Base-by-base conservation (phyloP, 495 filamentous ascomycete species). In the Penicillium egyptiacum region DNA sequence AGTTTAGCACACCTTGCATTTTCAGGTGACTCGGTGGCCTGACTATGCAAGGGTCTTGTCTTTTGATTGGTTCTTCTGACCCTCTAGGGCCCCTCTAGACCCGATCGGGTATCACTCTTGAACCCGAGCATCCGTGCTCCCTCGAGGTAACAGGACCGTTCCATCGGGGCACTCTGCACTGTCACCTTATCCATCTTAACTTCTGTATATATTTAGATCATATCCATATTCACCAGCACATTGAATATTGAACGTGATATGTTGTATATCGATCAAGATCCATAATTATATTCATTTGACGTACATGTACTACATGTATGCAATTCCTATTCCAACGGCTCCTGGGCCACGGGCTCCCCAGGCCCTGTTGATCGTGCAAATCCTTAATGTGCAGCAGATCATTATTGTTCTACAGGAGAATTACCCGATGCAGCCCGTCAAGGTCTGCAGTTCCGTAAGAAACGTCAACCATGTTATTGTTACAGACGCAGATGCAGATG, bases 1-100 rank as follows among this genome's bases (percentile, higher is more conserved):
- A 74, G 72, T 66, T 67, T 75, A 75, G 73, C 55, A 71, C 68
- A 64, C 66, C 71, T 72, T 74, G 62, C 73, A 74, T 22, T 68
- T 60, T 65, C 65, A 68, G 44, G 53, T 65, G 65, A 68, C 59
- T 60, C 56, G 67, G 70, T 65, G 62, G 64, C 65, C 66, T 64
- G 59, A 63, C 61, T 47, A 69, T 71, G 72, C 60, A 73, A 70
- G 70, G 65, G 53, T 50, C 30, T 37, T 4, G 3, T 14, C 22
- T 26, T 5, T 11, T 67, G 44, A 69, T 75, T 69, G 69, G 69
- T 45, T 50, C 23, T 49, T 9, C 3, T 1, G 42, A 6, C 19
- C 12, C 30, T 54, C n/a, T n/a, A n/a, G n/a, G n/a, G n/a, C 55
- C 50, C 55, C 45, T 48, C 42, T 56, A 59, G 55, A n/a, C 52